phyloP scores from a whole-genome alignment of 192 early-diverging fungal species.

The Coemansia sp. region DNA sequence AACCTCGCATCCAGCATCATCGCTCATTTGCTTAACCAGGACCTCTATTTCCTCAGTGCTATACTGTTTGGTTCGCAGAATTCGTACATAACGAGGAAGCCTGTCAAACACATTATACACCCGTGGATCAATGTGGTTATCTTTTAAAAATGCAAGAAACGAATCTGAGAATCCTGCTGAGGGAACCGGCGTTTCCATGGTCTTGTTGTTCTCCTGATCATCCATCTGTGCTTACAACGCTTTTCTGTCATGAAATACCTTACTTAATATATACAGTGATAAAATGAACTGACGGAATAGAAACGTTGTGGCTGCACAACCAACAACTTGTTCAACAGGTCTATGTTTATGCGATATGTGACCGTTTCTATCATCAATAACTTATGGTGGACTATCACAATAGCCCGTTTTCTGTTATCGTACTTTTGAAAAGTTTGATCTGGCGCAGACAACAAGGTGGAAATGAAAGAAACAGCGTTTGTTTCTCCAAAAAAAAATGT shows the following conservation, averaged over 20 bases:
- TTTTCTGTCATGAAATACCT: not conserved
- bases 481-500: no score
- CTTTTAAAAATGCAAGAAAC: constrained; percentile 68
- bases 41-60: constrained; percentile 20
- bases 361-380: no score
- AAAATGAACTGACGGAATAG: not conserved
- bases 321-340: no score
- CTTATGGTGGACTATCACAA: no score
- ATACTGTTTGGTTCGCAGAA: constrained; percentile 47
- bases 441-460: no score
- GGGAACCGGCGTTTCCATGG: not conserved
- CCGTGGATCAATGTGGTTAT: constrained; percentile 66
- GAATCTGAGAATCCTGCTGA: constrained; percentile 54
- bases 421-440: no score
- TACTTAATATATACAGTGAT: not conserved
- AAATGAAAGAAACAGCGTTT: no score
- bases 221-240: not conserved
- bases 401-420: no score
- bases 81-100: constrained; percentile 79
- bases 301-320: no score
- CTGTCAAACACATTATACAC: constrained; percentile 60
- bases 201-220: not conserved
- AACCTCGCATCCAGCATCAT: constrained; percentile 56
- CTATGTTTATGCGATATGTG: no score
- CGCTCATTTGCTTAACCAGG: constrained; percentile 42